A percentile compares a stretch with the other conserved stretches of the same genome.
phyloP scores from a whole-genome alignment of 164 flowering plant genomes.

The Stephania cephalantha region DNA sequence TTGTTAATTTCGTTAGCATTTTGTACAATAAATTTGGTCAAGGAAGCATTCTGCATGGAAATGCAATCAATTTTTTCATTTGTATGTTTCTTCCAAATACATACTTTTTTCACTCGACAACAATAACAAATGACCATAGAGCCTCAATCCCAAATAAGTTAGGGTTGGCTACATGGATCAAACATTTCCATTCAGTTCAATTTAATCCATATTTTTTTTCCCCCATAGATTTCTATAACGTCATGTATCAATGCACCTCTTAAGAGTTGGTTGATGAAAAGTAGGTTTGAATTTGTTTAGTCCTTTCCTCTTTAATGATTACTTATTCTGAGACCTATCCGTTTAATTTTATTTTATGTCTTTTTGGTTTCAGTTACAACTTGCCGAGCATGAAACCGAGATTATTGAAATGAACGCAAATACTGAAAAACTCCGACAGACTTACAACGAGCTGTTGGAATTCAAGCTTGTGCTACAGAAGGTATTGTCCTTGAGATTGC shows the following conservation, averaged over 20 bases:
- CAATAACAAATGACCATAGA: too few species aligned
- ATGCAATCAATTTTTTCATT: not conserved
- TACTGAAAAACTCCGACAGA: conserved; percentile 68
- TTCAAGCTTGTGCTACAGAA: conserved; percentile 87
- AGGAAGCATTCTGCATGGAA: not conserved
- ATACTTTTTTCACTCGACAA: not conserved
- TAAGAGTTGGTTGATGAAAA: too few species aligned
- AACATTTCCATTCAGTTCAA: too few species aligned
- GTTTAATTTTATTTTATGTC: conserved; percentile 10
- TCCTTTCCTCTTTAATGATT: not conserved
- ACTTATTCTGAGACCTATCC: not conserved
- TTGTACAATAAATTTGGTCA: not conserved
- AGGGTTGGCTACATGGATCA: too few species aligned
- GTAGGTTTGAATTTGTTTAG: too few species aligned
- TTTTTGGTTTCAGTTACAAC: conserved; percentile 50
- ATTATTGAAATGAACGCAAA: conserved; percentile 86
- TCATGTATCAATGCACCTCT: too few species aligned
- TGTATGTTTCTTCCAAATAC: not conserved
- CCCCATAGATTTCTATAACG: too few species aligned
- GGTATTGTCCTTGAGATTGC: conserved; percentile 33
- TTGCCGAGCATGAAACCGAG: conserved; percentile 86
- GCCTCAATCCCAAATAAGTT: too few species aligned
- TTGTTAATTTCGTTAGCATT: too few species aligned
- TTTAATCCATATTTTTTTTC: too few species aligned
- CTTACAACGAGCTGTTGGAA: conserved; percentile 85